phyloP scores from a whole-genome alignment of 805 yeast genomes.

The Saturnispora gosingensis region DNA sequence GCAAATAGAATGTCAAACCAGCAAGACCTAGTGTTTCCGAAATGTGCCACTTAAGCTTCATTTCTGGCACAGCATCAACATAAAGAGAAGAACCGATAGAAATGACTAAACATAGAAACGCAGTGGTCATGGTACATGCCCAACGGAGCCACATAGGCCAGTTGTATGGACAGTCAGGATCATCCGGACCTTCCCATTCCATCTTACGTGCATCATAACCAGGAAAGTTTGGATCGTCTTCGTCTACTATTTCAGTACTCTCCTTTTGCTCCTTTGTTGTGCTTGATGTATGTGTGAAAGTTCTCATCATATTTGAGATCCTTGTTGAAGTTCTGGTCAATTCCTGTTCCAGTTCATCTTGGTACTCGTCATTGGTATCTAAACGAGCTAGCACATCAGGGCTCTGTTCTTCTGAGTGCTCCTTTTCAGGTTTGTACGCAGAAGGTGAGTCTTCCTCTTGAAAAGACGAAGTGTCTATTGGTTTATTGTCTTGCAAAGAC shows the following conservation, averaged over 20 bases:
- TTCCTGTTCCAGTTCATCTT: slow-evolving; percentile 19
- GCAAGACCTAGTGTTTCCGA: slow-evolving; percentile 54
- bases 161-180: slow-evolving; percentile 56
- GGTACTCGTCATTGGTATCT: slow-evolving; percentile 12
- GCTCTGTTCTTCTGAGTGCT: neutral
- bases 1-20: slow-evolving; percentile 59
- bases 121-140: slow-evolving; percentile 56
- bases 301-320: slow-evolving; percentile 15
- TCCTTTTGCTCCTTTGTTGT: slow-evolving; percentile 9
- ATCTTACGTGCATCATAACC: slow-evolving; percentile 33
- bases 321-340: slow-evolving; percentile 16
- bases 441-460: neutral
- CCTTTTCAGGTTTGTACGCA: neutral
- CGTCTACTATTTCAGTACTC: slow-evolving; percentile 17
- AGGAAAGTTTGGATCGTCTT: slow-evolving; percentile 16
- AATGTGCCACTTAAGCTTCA: slow-evolving; percentile 38
- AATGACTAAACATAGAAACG: slow-evolving; percentile 55
- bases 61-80: slow-evolving; percentile 53
- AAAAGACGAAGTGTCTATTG: neutral
- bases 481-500: neutral
- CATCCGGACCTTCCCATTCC: slow-evolving; percentile 54
- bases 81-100: slow-evolving; percentile 69
- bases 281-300: slow-evolving; percentile 9
- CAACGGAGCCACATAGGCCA: slow-evolving; percentile 61
- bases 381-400: neutral